Conservation (phyloP, 495 filamentous ascomycete genomes). For the Aspergillus baeticus region DNA sequence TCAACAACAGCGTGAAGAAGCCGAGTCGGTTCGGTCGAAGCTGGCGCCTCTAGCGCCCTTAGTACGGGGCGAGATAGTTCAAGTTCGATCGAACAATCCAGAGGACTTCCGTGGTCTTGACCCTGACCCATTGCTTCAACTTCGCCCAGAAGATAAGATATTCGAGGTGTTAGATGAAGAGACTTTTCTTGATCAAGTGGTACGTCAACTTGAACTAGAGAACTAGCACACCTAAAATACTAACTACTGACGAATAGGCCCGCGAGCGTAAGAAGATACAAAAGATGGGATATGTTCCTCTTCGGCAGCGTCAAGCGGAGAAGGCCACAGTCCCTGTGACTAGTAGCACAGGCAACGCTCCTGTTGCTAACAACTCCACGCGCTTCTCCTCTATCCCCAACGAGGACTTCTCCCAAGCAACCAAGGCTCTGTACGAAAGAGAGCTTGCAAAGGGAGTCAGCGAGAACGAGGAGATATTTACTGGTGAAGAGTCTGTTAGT, state of each 20-base stretch:
- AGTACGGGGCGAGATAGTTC: conserved; percentile 6
- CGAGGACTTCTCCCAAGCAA: conserved; percentile 89
- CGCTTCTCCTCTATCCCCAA: conserved; percentile 74
- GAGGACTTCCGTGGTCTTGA: conserved; percentile 49
- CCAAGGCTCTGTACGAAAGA: conserved; percentile 86
- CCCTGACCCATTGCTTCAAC: conserved; percentile 68
- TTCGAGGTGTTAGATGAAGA: conserved; percentile 62
- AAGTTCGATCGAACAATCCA: conserved; percentile 7
- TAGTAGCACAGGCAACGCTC: conserved; percentile 28
- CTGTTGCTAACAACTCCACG: conserved; percentile 50
- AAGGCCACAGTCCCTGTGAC: conserved; percentile 41
- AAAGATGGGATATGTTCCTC: conserved; percentile 69
- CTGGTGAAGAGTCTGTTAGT: conserved; percentile 79
- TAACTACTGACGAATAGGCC: conserved; percentile 31
- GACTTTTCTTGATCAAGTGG: conserved; percentile 58
- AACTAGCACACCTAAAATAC: background rate
- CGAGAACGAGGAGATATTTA: conserved; percentile 96
- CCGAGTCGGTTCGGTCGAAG: conserved; percentile 57
- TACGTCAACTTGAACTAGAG: too few relatives aligned
- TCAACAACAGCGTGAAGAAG: conserved; percentile 70
- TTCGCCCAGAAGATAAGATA: conserved; percentile 66
- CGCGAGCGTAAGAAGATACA: conserved; percentile 62
- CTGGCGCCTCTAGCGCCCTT: conserved; percentile 46
- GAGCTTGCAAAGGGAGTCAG: conserved; percentile 89
- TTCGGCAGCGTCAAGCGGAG: conserved; percentile 52